Evolutionary conservation across 352 stramenopile genomes (phyloP), one percentile per base, ranked within the genome.

Genomic region (Globisporangium iwayamae): DNA sequence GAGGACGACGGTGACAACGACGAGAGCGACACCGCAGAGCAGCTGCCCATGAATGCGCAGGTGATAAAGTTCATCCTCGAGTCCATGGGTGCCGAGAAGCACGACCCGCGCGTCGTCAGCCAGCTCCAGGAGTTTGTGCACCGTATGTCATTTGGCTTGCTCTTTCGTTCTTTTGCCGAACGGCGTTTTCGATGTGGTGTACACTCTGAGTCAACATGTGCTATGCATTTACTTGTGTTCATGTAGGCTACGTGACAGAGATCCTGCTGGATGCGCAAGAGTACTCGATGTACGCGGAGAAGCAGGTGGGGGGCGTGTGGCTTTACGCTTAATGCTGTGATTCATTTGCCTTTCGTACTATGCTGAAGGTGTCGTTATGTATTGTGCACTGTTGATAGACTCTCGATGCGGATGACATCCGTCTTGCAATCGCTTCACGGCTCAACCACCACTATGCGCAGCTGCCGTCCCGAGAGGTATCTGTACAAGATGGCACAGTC

Each of bases 61-160:
- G 79, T 81, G 20, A 74, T 95, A 55, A 58, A 83, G 56, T 55
- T 72, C 56, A 63, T 95, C 30, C 73, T 95, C 46, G 78, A 79
- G 63, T 92, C 84, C 52, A 95, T 95, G 86, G 85, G 86, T 18
- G 85, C 77, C 39, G 81, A 90, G 60, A 89, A 83, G 58, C 83
- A 85, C 62, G 86, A 95, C 70, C 81, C 81, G 56, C 80, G 85
- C 60, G 86, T 95, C 67, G 80, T 93, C 34, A 72, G 70, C 60
- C 86, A 95, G 70, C 74, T 95, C 30, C 83, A 90, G 53, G 87
- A 95, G 68, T 93, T 94, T 60, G 74, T 91, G 22, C 86, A 95
- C 63, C 84, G 86, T 95, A 71, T 45, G 81, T 71, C 0, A 18
- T 4, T 11, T 61, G 32, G 1, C 14, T n/a, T 18, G 32, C 9